Conservation (phyloP, 2,329 filamentous ascomycete species). For the Rachicladosporium sp. region DNA sequence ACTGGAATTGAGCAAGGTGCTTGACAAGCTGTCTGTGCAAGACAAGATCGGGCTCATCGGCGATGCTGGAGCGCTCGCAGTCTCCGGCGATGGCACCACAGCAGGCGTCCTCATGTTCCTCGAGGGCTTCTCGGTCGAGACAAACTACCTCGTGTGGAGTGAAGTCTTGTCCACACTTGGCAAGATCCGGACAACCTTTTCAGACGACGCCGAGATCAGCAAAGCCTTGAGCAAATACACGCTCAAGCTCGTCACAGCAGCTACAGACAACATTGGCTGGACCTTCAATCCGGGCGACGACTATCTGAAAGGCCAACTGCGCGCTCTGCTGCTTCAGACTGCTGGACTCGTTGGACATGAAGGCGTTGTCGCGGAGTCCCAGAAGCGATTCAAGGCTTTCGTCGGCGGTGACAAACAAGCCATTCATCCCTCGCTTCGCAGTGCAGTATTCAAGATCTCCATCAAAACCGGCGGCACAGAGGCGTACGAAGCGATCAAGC, state of each 20-base stretch:
- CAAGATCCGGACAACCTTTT: slow-evolving; percentile 74
- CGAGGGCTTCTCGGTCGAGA: slow-evolving; percentile 70
- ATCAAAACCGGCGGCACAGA: slow-evolving; percentile 59
- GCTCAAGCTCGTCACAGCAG: slow-evolving; percentile 61
- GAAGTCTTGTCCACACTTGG: slow-evolving; percentile 68
- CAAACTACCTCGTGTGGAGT: slow-evolving; percentile 78
- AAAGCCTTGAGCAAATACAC: slow-evolving; percentile 66
- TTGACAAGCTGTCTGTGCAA: slow-evolving; percentile 63
- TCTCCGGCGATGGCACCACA: slow-evolving; percentile 74
- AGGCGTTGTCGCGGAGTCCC: slow-evolving; percentile 57
- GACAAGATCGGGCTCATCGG: slow-evolving; percentile 91
- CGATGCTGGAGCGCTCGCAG: slow-evolving; percentile 77
- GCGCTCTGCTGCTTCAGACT: slow-evolving; percentile 64
- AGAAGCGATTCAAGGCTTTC: slow-evolving; percentile 71
- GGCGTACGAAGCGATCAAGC: slow-evolving; percentile 64
- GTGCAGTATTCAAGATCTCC: slow-evolving; percentile 66
- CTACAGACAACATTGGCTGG: slow-evolving; percentile 74
- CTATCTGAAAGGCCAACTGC: slow-evolving; percentile 69
- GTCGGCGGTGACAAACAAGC: slow-evolving; percentile 53
- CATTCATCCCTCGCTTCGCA: slow-evolving; percentile 71
- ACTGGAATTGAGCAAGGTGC: slow-evolving; percentile 63
- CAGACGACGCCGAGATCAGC: slow-evolving; percentile 59
- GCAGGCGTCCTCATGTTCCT: slow-evolving; percentile 71
- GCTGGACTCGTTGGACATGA: slow-evolving; percentile 69
- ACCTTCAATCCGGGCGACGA: slow-evolving; percentile 66